Percentiles rank a stretch among this genome's conserved stretches.
Conservation (phyloP, 768 basidiomycete species). For the Obba rivulosa region DNA sequence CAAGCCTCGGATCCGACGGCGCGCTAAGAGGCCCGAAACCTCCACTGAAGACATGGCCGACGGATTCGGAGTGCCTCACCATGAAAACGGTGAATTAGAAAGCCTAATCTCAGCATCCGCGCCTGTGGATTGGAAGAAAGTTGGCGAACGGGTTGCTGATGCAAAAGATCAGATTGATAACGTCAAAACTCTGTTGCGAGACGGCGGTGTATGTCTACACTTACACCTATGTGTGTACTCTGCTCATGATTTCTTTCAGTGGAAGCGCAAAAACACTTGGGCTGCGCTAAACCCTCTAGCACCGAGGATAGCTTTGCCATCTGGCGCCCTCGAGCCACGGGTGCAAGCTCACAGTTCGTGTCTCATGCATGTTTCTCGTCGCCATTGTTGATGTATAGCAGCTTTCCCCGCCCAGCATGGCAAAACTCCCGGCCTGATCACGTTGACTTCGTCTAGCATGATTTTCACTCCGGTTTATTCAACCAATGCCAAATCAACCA, state of each 20-base stretch:
- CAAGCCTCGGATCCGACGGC: conserved; percentile 18
- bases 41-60: neutral
- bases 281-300: conserved; percentile 7
- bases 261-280: conserved; percentile 20
- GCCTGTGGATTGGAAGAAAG: conserved; percentile 51
- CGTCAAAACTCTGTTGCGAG: conserved; percentile 34
- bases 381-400: conserved; percentile 18
- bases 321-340: conserved; percentile 3
- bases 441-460: conserved; percentile 42
- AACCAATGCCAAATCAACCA: conserved; percentile 36
- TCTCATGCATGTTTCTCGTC: neutral
- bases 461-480: conserved; percentile 53
- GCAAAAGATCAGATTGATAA: conserved; percentile 39
- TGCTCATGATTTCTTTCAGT: conserved; percentile 6
- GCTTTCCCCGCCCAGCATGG: conserved; percentile 58
- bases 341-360: conserved; percentile 20
- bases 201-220: conserved; percentile 26
- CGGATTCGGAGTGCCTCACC: neutral
- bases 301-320: conserved; percentile 8
- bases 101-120: conserved; percentile 8
- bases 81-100: neutral
- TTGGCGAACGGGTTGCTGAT: conserved; percentile 40
- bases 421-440: conserved; percentile 54
- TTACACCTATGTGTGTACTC: neutral
- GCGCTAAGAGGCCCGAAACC: conserved; percentile 11